Evolutionary conservation across 2,329 filamentous ascomycete genomes (phyloP), one percentile per base, ranked within the genome.

Genomic region (Rhexocercosporidium sp.): DNA sequence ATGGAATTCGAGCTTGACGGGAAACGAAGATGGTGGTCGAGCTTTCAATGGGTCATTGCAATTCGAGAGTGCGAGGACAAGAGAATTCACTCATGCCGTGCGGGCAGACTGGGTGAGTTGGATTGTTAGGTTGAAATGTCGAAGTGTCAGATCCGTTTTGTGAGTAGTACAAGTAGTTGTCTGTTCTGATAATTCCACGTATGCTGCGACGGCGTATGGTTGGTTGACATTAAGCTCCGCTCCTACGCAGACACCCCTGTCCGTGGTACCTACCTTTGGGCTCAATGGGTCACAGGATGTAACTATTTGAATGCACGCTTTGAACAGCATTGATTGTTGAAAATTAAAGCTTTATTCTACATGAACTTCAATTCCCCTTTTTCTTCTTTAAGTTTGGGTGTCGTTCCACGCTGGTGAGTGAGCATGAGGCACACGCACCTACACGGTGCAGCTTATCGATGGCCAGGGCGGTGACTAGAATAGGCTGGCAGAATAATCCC

Each of bases 41-140:
- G 12, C 44, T 62, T 27, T 62, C 59, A 51, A 39, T 31, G 44
- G 27, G 39, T 3, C 59, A 62, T 62, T 46, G 59, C 59, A 34
- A 12, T 22, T 34, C 14, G 9, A 37, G 27, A 22, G 14, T 2
- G 14, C 27, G 12, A 9, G 39, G 1, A 22, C 29, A 56, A n/a
- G 37, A 41, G 20, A 11, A 27, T 41, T 27, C 22, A 16, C 29
- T 37, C 53, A 12, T 6, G 53, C 29, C 29, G 11, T 22, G 29
- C 12, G 12, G 53, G n/a, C n/a, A 22, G n/a, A n/a, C 22, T n/a
- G 18, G 20, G 29, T 56, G 49, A 37, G 20, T 22, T 2, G 31
- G 16, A 37, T 16, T 5, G 11, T 14, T 25, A 9, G 18, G 34
- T 25, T 25, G 31, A 39, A 3, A 11, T 34, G 31, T 20, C 14